Percentiles rank a stretch among this genome's conserved stretches.
These are phyloP conservation scores for Naganishia randhawae DNA, from an alignment of 768 basidiomycete genomes.

Conservation along the genomic window DNA sequence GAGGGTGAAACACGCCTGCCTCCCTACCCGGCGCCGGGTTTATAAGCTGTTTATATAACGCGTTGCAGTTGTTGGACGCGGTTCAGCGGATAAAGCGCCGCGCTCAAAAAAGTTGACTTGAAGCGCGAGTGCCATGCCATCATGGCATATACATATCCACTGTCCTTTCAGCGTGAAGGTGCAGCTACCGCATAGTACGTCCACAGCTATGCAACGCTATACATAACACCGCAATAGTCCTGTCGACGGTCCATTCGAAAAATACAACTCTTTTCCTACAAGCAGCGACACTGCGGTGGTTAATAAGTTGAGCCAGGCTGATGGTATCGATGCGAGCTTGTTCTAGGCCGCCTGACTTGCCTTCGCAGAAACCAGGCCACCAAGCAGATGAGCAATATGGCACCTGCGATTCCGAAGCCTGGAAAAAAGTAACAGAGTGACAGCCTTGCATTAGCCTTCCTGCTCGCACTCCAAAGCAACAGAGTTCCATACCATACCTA, in stretches of 20 bases:
- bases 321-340: background rate
- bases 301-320: no score
- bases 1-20: background rate
- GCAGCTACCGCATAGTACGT: no score
- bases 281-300: no score
- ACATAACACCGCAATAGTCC: background rate
- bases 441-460: background rate
- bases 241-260: background rate
- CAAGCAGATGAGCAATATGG: background rate
- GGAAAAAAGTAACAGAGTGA: background rate
- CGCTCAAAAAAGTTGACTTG: background rate
- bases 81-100: background rate
- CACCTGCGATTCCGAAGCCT: background rate
- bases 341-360: background rate
- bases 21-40: background rate
- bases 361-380: background rate
- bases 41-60: constrained; percentile 26
- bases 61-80: background rate
- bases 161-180: no score
- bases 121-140: no score
- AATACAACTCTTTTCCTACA: background rate
- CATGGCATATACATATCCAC: no score
- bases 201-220: no score
- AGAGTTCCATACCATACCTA: background rate
- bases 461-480: background rate